Percentiles rank a stretch among this genome's conserved stretches.
These are phyloP conservation scores for Pyrrhoderma lamaoense DNA, from an alignment of 1,284 basidiomycete species.

Conservation along the genomic window DNA sequence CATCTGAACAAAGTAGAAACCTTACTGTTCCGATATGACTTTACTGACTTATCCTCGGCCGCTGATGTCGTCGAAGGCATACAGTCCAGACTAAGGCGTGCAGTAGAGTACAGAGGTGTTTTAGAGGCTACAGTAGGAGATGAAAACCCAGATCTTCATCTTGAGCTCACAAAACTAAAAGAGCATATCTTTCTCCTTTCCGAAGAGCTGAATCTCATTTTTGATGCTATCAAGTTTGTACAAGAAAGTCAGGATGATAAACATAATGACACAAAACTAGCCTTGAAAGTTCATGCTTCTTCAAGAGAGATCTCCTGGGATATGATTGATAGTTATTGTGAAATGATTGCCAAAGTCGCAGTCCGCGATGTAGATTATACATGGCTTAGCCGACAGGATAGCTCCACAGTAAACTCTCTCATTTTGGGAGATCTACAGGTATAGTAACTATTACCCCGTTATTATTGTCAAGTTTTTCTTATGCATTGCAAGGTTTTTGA, in stretches of 20 bases:
- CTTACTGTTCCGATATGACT: conserved; percentile 87
- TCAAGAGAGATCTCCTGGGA: conserved; percentile 91
- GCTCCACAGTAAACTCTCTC: conserved; percentile 78
- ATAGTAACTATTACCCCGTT: neutral
- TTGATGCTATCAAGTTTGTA: conserved; percentile 82
- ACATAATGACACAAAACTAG: conserved; percentile 70
- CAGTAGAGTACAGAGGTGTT: conserved; percentile 53
- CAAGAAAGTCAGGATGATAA: conserved; percentile 67
- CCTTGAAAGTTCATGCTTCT: conserved; percentile 74
- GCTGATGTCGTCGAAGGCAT: conserved; percentile 67
- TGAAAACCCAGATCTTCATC: conserved; percentile 37
- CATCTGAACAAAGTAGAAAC: conserved; percentile 76
- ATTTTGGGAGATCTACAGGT: conserved; percentile 62
- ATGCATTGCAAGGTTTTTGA: conserved; percentile 60
- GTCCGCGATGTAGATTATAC: conserved; percentile 75
- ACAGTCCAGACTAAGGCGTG: conserved; percentile 69
- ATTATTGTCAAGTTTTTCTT: neutral
- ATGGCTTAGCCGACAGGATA: conserved; percentile 86
- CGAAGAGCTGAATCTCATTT: conserved; percentile 81
- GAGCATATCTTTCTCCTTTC: conserved; percentile 71
- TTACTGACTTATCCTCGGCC: conserved; percentile 68
- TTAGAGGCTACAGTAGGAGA: conserved; percentile 36
- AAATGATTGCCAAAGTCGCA: conserved; percentile 82
- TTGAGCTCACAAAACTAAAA: conserved; percentile 64
- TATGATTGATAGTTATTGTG: conserved; percentile 75